Evolutionary conservation across 352 stramenopile genomes (phyloP).

Genomic region (Blastocystis sp.): DNA sequence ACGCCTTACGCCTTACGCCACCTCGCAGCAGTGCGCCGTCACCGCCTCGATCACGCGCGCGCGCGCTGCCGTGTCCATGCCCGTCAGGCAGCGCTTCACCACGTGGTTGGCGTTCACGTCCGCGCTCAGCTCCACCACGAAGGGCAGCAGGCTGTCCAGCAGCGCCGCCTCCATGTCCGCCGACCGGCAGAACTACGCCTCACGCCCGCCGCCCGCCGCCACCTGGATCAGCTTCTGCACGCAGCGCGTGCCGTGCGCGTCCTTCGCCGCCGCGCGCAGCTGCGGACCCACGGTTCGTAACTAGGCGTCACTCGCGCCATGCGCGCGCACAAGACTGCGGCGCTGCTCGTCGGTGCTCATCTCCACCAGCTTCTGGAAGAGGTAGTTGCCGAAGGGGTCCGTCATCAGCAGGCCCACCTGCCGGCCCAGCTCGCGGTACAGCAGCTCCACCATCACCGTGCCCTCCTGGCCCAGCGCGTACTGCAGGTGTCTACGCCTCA

Average conservation of each 20-base stretch:
- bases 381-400: conserved; percentile 85
- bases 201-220: not conserved
- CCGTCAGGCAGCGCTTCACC: conserved; percentile 86
- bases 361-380: conserved; percentile 97
- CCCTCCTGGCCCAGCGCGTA: conserved; percentile 12
- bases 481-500: conserved; percentile 23
- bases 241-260: conserved; percentile 93
- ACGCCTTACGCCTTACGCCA: not conserved
- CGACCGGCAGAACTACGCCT: conserved; percentile 78
- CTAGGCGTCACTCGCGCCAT: not conserved
- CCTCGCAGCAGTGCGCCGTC: conserved; percentile 81
- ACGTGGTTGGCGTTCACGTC: conserved; percentile 95
- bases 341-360: conserved; percentile 85
- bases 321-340: conserved; percentile 79
- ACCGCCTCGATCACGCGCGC: conserved; percentile 82
- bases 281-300: conserved; percentile 77
- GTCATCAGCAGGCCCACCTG: conserved; percentile 18
- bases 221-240: conserved; percentile 95
- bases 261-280: conserved; percentile 90
- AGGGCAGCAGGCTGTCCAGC: conserved; percentile 84
- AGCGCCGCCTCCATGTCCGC: conserved; percentile 81
- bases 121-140: conserved; percentile 88
- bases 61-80: too few relatives aligned
- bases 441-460: not conserved
- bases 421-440: conserved; percentile 2